phyloP scores from a whole-genome alignment of 2,329 filamentous ascomycete genomes.

The Rutstroemia sp. region DNA sequence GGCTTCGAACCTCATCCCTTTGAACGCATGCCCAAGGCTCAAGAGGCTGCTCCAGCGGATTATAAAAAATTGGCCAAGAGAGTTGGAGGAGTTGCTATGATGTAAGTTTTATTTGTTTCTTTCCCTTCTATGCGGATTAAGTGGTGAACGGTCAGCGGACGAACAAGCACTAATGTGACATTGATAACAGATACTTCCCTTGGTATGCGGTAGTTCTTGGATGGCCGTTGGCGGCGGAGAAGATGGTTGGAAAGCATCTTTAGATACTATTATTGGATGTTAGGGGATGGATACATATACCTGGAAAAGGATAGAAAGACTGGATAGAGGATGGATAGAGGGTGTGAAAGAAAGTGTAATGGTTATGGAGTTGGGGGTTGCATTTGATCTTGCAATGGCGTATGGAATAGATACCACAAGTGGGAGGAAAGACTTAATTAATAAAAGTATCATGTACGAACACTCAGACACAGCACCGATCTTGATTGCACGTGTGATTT shows the following conservation, averaged over 20 bases:
- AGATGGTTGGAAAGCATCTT: background rate
- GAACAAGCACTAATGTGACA: background rate
- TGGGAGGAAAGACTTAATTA: background rate
- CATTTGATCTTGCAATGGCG: background rate
- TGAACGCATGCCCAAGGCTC: background rate
- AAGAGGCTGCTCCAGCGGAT: conserved; percentile 2
- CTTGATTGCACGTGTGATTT: background rate
- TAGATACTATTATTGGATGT: background rate
- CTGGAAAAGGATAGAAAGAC: background rate
- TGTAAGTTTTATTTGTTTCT: background rate
- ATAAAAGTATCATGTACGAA: background rate
- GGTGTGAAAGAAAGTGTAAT: background rate
- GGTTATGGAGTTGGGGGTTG: background rate
- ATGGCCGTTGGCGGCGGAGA: conserved; percentile 9
- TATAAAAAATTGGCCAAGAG: background rate
- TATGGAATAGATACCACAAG: background rate
- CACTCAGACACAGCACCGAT: background rate
- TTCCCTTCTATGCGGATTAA: background rate
- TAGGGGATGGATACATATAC: background rate
- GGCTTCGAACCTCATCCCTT: conserved; percentile 7
- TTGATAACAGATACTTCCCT: conserved; percentile 4
- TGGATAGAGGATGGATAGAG: background rate
- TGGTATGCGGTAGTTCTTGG: conserved; percentile 5
- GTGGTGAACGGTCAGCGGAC: background rate
- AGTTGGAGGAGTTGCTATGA: background rate